Evolutionary conservation across 495 filamentous ascomycete genomes (phyloP), one percentile per base, ranked within the genome.

Genomic region (Lasiosphaeria miniovina): DNA sequence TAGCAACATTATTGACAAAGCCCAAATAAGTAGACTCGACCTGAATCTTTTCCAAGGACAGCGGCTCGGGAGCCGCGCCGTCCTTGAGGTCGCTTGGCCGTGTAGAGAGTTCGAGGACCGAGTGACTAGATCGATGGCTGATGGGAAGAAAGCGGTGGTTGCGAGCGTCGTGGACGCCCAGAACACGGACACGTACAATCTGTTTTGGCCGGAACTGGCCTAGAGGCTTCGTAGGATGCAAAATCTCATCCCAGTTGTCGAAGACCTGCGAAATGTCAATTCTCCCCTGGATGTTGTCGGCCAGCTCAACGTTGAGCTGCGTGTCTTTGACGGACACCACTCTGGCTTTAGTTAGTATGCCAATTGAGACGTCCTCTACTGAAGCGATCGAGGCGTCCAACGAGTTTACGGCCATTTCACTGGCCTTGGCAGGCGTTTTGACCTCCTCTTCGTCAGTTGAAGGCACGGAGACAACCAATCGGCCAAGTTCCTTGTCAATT

Each of bases 91-190:
- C 83, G 64, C 82, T 87, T 35, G 85, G 83, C 70, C 92, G 96
- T 8, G 90, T 83, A n/a, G 93, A 90, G 14, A 98, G 81, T 69
- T 98, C 94, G 57, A 91, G 92, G 5, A 96, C 89, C 0, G 90
- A 84, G 55, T 90, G 91, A 54, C 84, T 85, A 41, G 82, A 82
- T 55, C 90, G 84, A 73, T 98, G 93, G 49, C 86, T 86, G 66
- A 98, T 93, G 24, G 94, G 91, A 43, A 98, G 82, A 75, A 93
- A 98, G 41, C 89, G 87, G 72, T 96, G 90, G 64, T 90, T 96
- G 59, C 86, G 85, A 45, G 90, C 89, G 77, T 97, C 90, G 67
- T 97, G 92, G 36, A 96, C 77, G 55, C 94, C 94, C 24, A 97
- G 71, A 46, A 98, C 83, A 54, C 87, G 86, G 35, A 92, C 93